These are phyloP conservation scores for Rhynchosporium graminicola DNA, from an alignment of 2,329 filamentous ascomycete genomes.

Conservation along the genomic window DNA sequence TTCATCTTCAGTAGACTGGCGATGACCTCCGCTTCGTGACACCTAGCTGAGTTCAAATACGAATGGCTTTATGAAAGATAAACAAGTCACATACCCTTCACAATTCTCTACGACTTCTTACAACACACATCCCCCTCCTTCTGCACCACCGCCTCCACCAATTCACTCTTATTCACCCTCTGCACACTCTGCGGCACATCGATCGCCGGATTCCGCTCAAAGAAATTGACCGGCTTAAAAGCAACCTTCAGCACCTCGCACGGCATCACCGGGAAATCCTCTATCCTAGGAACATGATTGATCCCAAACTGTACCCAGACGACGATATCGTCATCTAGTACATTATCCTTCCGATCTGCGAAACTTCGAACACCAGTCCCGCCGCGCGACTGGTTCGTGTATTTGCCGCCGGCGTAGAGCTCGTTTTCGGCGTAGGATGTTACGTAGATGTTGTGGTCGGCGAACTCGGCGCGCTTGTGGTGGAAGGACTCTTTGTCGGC, in stretches of 20 bases:
- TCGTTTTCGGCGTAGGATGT: constrained; percentile 55
- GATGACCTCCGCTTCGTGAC: too few species aligned
- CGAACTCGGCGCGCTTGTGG: constrained; percentile 53
- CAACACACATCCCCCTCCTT: constrained; percentile 32
- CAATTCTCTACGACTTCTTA: constrained; percentile 20
- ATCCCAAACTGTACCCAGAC: constrained; percentile 61
- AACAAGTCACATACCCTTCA: too few species aligned
- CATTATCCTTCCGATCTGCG: constrained; percentile 51
- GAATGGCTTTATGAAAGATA: too few species aligned
- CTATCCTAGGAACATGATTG: constrained; percentile 64
- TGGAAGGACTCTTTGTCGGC: constrained; percentile 51
- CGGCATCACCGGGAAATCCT: constrained; percentile 71
- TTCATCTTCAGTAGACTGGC: too few species aligned
- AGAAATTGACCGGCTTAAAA: constrained; percentile 55
- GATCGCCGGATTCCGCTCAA: constrained; percentile 52
- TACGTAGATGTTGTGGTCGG: constrained; percentile 56
- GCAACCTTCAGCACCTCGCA: constrained; percentile 55
- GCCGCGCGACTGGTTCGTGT: constrained; percentile 57
- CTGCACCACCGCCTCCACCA: constrained; percentile 29
- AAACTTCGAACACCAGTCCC: constrained; percentile 56
- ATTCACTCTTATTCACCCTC: constrained; percentile 44
- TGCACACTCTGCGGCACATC: constrained; percentile 52
- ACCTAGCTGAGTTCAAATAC: too few species aligned
- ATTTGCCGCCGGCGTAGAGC: constrained; percentile 55
- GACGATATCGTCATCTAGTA: constrained; percentile 55